Evolutionary conservation across 352 stramenopile genomes (phyloP), one percentile per base, ranked within the genome.

Genomic region (Pythium dissimile): DNA sequence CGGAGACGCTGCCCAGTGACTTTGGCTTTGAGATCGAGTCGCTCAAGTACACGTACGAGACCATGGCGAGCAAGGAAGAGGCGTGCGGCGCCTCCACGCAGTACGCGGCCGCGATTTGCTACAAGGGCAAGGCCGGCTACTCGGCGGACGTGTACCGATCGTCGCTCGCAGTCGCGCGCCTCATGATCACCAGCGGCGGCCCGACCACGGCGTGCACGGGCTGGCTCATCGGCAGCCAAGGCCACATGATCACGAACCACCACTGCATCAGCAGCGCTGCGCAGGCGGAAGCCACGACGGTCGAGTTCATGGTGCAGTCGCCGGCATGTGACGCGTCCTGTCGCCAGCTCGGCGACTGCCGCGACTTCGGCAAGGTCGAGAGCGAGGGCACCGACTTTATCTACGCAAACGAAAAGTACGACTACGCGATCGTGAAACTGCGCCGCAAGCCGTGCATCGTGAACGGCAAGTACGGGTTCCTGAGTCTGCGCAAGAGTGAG

Each of bases 371-470:
- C n/a, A 64, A 60, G 32, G 49, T 63, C 16, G 66, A 71, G 24
- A 63, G 58, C 26, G 47, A 65, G 3, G 56, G 48, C 31, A 55
- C 54, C 21, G 52, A 71, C 42, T 73, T 70, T 39, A 37, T 78
- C 6, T 64, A 67, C 47, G 62, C 67, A 1, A 72, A 75, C 49
- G 39, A 68, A n/a, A 71, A 71, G 46, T 55, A 56, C 57, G 70
- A 78, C 59, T 78, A 67, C 38, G 52, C 70, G 28, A 52, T 78
- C 35, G 59, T 78, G 34, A 72, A 78, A 56, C 67, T 78, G 35
- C 59, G 54, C 28, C 58, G 59, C 46, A 73, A 71, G 45, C 23
- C 62, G 18, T 63, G 57, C 38, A 26, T 69, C 27, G 24, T 67
- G 16, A 62, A 59, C 18, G 61, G 64, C 49, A 69, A 68, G 52